A percentile compares a stretch with the other conserved stretches of the same genome.
These are phyloP conservation scores for Diaporthe aspalathi DNA, from an alignment of 2,329 filamentous ascomycete genomes.

Conservation along the genomic window DNA sequence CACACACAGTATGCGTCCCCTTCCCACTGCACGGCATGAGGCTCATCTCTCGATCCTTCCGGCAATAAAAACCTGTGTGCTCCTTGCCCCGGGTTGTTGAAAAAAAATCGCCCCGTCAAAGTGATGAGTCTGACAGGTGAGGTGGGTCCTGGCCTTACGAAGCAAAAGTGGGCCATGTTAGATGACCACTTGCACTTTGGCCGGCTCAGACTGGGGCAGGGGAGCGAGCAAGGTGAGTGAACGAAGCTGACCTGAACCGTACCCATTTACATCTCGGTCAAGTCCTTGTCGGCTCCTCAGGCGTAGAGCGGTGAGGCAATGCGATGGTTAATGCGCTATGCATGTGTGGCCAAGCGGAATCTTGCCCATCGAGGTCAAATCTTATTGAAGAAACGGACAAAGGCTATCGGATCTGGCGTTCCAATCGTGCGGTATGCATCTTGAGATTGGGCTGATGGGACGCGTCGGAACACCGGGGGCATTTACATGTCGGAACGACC, in stretches of 20 bases:
- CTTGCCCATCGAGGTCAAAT: conserved; percentile 1
- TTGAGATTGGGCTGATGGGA: conserved; percentile 12
- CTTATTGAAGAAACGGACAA: conserved; percentile 20
- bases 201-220: conserved; percentile 33
- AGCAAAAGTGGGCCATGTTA: conserved; percentile 26
- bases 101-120: conserved; percentile 22
- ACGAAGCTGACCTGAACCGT: conserved; percentile 38
- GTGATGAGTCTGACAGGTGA: conserved; percentile 32
- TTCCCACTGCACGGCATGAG: conserved; percentile 19
- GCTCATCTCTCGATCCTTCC: conserved; percentile 27
- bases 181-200: conserved; percentile 27
- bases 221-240: conserved; percentile 38
- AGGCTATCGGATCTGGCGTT: conserved; percentile 24
- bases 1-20: conserved; percentile 19
- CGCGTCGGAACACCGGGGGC: conserved; percentile 12
- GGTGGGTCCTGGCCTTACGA: conserved; percentile 35
- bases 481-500: conserved; percentile 20
- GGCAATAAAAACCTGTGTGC: conserved; percentile 15
- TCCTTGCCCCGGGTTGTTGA: conserved; percentile 1
- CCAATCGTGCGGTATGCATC: conserved; percentile 29
- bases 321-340: conserved; percentile 13
- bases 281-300: conserved; percentile 32
- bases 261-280: conserved; percentile 36
- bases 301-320: conserved; percentile 35
- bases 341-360: conserved; percentile 18